These are phyloP conservation scores for Rhododendron vialii DNA, from an alignment of 148 eudicot species.

Conservation along the genomic window DNA sequence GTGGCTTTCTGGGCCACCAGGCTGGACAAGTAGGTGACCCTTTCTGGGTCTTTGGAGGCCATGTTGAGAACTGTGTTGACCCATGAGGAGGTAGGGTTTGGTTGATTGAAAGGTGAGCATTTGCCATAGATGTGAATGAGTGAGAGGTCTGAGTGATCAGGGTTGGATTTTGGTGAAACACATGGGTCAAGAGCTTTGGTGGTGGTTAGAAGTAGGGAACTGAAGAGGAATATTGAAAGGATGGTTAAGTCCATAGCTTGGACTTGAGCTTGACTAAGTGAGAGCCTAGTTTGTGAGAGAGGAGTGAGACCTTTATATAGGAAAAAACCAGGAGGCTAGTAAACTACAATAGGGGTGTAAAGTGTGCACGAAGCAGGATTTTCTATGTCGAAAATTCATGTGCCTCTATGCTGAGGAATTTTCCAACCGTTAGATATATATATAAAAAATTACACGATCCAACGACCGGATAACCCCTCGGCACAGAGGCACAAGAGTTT, in stretches of 20 bases:
- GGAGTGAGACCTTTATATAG: slow-evolving; percentile 7
- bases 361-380: too few relatives aligned
- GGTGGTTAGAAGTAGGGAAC: slow-evolving; percentile 26
- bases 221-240: slow-evolving; percentile 24
- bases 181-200: slow-evolving; percentile 40
- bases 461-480: too few relatives aligned
- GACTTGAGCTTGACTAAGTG: neutral
- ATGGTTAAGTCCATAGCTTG: slow-evolving; percentile 32
- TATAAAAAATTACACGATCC: too few relatives aligned
- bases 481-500: too few relatives aligned
- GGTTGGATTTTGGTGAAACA: slow-evolving; percentile 29
- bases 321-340: neutral
- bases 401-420: too few relatives aligned
- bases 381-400: too few relatives aligned
- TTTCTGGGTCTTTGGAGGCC: slow-evolving; percentile 71
- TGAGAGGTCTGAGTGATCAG: slow-evolving; percentile 48
- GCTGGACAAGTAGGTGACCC: slow-evolving; percentile 63
- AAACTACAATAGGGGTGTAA: too few relatives aligned
- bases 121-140: slow-evolving; percentile 63
- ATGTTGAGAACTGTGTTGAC: slow-evolving; percentile 49
- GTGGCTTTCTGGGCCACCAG: slow-evolving; percentile 44
- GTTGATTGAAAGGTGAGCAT: slow-evolving; percentile 71
- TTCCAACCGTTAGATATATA: too few relatives aligned
- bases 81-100: slow-evolving; percentile 49
- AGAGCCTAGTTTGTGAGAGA: neutral